Evolutionary conservation across 108 stramenopile genomes (phyloP), one percentile per base, ranked within the genome.

Genomic region (Skeletonema costatum): DNA sequence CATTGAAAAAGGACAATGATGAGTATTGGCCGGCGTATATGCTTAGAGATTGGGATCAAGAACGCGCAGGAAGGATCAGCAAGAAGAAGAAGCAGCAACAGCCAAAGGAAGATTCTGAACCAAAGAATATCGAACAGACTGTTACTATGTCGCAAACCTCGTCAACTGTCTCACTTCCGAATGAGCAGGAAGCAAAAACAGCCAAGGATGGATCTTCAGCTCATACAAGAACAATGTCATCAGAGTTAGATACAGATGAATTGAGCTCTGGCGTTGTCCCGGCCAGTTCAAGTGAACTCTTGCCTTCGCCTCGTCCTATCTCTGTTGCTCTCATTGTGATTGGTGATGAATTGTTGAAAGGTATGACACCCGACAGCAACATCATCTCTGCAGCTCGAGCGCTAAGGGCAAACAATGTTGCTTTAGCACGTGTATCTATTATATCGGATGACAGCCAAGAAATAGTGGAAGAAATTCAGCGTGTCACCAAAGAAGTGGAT

Each of bases 261-360:
- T 25, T 29, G 53, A 46, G 6, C 35, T 36, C 35, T 9, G 39
- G 31, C 33, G 10, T 30, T 58, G 16, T 71, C 70, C 21, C 25
- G 9, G 31, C 11, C 71, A 13, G 65, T 14, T 32, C 71, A 21
- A 21, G 51, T 19, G 48, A n/a, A 35, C 39, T 32, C 77, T 41
- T 59, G 39, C 36, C 62, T 62, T 39, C 29, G 30, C 44, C 51
- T 30, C 25, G 48, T 25, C 83, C 48, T 39, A 68, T 67, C 17
- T 72, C 89, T 4, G 93, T 94, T 1, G 97, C 88, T 2, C 69
- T 97, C 0, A 62, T 97, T 31, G 85, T 98, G 14, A 93, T 98
- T 66, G 98, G 98, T 13, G 98, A 98, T 66, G 98, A 98, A 79
- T 95, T 98, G 41, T 72, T 98, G 19, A 97, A 97, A 64, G 98